These are phyloP conservation scores for Globisporangium nagaii DNA, from an alignment of 352 stramenopile species.

Conservation along the genomic window DNA sequence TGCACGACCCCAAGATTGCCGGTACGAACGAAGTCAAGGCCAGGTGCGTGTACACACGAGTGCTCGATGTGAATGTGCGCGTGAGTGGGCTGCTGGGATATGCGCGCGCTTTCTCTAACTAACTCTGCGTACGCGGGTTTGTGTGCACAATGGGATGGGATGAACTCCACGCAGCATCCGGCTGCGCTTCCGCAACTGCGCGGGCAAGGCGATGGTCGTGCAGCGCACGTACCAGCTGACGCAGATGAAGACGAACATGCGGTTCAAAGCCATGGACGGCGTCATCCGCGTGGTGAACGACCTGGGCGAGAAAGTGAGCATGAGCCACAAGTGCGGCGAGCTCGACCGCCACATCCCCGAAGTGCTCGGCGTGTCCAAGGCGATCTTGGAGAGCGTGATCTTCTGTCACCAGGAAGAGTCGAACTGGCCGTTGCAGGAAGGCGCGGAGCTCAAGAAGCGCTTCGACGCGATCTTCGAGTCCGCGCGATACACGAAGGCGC, in stretches of 20 bases:
- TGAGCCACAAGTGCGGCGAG: slow-evolving; percentile 95
- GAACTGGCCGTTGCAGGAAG: slow-evolving; percentile 96
- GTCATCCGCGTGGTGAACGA: slow-evolving; percentile 90
- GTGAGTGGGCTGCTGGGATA: not conserved
- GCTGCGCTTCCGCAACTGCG: slow-evolving; percentile 92
- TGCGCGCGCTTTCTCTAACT: not conserved
- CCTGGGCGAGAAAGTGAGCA: slow-evolving; percentile 86
- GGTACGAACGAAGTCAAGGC: slow-evolving; percentile 91
- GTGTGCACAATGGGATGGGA: not conserved
- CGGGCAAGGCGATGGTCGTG: slow-evolving; percentile 87
- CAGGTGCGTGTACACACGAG: slow-evolving; percentile 9
- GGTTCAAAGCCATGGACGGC: slow-evolving; percentile 97
- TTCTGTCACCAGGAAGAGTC: slow-evolving; percentile 99
- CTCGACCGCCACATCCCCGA: slow-evolving; percentile 92
- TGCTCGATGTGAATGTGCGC: not conserved
- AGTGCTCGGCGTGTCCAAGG: slow-evolving; percentile 95
- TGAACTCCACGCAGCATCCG: slow-evolving; percentile 32
- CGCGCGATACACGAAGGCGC: slow-evolving; percentile 96
- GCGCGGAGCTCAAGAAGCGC: slow-evolving; percentile 97
- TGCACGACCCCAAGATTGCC: slow-evolving; percentile 95
- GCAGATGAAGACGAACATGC: slow-evolving; percentile 87
- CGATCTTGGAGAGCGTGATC: slow-evolving; percentile 98
- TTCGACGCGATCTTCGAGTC: slow-evolving; percentile 99
- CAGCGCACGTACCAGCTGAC: slow-evolving; percentile 93
- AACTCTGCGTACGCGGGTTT: too few species aligned